These are phyloP conservation scores for Vaccinium corymbosum DNA, from an alignment of 148 eudicot species.

Conservation along the genomic window DNA sequence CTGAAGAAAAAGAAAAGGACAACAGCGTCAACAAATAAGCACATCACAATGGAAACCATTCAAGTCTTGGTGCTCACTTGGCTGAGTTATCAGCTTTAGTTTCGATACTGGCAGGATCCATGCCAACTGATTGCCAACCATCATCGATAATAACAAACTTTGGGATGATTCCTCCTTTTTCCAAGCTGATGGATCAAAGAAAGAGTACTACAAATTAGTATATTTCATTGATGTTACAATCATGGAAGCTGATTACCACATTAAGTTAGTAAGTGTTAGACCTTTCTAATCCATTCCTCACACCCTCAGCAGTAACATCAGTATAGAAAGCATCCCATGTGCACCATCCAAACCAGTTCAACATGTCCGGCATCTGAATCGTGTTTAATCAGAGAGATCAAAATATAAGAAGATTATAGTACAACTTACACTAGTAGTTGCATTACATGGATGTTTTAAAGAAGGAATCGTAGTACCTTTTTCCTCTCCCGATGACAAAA, in stretches of 20 bases:
- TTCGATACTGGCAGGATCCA: constrained; percentile 58
- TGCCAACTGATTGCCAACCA: constrained; percentile 84
- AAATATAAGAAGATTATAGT: not conserved
- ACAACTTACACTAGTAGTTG: not conserved
- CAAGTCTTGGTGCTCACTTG: constrained; percentile 46
- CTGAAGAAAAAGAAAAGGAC: constrained; percentile 28
- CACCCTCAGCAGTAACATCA: constrained; percentile 69
- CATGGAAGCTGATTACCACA: not conserved
- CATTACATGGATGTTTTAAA: not conserved
- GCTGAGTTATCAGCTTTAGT: constrained; percentile 54
- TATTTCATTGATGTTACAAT: not conserved
- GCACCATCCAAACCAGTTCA: constrained; percentile 97
- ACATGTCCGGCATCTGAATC: constrained; percentile 75
- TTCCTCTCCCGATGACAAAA: constrained; percentile 81
- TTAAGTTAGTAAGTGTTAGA: constrained; percentile 15
- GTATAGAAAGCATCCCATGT: constrained; percentile 96
- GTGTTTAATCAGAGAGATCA: constrained; percentile 10
- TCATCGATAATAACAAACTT: constrained; percentile 91
- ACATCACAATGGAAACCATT: not conserved
- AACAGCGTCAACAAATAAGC: constrained; percentile 3
- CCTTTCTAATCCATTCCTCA: constrained; percentile 69
- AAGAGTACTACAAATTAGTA: not conserved
- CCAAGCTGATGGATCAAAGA: constrained; percentile 37
- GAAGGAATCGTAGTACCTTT: constrained; percentile 42
- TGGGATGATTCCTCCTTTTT: constrained; percentile 65